Base-by-base conservation (phyloP, 257 asterid species). In the Solanum verrucosum region DNA sequence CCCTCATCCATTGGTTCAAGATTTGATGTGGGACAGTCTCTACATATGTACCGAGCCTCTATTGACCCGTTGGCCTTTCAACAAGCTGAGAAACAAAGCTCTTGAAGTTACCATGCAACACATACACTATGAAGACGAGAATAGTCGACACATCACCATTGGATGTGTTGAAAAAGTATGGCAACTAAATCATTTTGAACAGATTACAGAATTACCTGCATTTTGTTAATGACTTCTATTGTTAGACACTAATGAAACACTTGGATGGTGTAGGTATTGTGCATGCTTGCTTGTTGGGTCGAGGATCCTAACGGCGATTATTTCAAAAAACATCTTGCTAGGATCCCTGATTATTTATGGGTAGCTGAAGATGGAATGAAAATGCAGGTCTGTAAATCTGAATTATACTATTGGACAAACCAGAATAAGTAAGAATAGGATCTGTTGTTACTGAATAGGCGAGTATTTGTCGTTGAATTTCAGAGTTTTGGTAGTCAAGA, bases 401-500 rank as follows among this genome's bases (percentile, higher is more conserved):
- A 27, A 33, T 33, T 71, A 7, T 52, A 63, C 35, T 16, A 40
- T 23, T 73, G 7, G 21, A 72, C 33, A 8, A 29, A 70, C 63
- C 63, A 40, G 37, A 25, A 14, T 25, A 33, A 78, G 84, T 27
- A n/a, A 81, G 65, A 46, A 46, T 81, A 16, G 18, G 68, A 44
- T 81, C 5, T 46, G 29, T 42, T 5, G 16, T 79, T 79, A 29
- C 85, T 81, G 85, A 81, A 81, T 49, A 16, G 0, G 2, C 2
- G 20, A 16, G 4, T 42, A 27, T 60, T 74, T 81, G 77, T 18
- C 71, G 38, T 77, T 84, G 20, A 33, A 74, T 87, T 90, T 84
- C 95, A 96, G 97, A 95, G 98, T 84, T 95, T 94, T 85, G 99
- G 99, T 8, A 96, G 99, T 68, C 99, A 96, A 90, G 86, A 94